Evolutionary conservation across 257 asterid species (phyloP).

Genomic region (Nicotiana paniculata): DNA sequence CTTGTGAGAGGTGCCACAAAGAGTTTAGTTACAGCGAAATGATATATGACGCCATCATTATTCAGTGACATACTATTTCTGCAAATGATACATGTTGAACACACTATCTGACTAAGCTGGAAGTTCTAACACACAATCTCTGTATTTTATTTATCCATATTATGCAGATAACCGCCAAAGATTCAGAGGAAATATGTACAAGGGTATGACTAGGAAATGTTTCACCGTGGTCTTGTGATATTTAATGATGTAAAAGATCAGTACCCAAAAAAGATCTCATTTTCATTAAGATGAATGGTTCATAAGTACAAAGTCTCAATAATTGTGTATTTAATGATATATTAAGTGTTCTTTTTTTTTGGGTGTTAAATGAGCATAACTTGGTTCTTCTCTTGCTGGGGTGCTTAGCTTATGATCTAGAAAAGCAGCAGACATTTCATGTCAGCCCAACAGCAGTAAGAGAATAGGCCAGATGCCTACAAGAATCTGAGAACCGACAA

Average conservation of each 20-base stretch:
- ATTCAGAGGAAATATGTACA: neutral
- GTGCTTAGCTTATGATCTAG: neutral
- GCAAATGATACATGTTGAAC: neutral
- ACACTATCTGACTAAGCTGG: neutral
- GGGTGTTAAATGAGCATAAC: neutral
- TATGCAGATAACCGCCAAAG: neutral
- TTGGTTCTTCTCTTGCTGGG: neutral
- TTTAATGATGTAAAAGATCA: neutral
- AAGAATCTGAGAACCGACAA: too few relatives aligned
- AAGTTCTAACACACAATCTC: neutral
- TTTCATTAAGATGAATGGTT: neutral
- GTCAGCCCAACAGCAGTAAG: neutral
- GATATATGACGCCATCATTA: neutral
- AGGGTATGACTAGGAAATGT: neutral
- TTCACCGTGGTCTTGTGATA: neutral
- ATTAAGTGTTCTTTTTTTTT: neutral
- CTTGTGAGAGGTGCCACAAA: neutral
- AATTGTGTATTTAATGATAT: neutral
- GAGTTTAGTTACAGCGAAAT: neutral
- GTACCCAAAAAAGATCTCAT: neutral
- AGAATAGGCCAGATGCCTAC: neutral
- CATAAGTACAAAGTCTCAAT: neutral
- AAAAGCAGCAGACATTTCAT: neutral
- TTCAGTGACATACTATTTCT: slow-evolving; percentile 1
- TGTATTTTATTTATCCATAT: neutral